Base-by-base conservation (phyloP, 208 protist genomes). In the Phytomonas francai region DNA sequence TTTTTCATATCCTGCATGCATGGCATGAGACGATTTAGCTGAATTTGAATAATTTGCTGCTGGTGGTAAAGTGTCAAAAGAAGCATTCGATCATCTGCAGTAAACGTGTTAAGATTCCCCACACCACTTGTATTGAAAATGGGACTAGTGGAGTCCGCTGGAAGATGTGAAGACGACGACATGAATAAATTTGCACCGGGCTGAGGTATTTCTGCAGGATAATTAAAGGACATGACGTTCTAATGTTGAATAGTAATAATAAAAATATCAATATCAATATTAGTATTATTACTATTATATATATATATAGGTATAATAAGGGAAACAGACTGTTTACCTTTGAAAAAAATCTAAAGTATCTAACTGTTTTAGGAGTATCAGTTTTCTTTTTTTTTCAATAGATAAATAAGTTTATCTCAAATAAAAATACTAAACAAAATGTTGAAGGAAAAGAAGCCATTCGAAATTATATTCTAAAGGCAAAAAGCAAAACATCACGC, bases 1-100 rank as follows among this genome's bases (percentile, higher is more conserved):
- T 25, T 73, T 59, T 78, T 77, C n/a, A 85, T 67, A 68, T 91
- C 83, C 67, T 89, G 77, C 75, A 91, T 83, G 70, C 74, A 92
- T 30, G 85, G 69, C 39, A 80, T 73, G 61, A 93, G 78, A 29
- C 79, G 86, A 67, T 90, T 84, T 0, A 93, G 79, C 73, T 95
- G 89, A 54, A 87, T 81, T 63, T 95, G 83, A 4, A 95, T 78
- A 0, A 86, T 73, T 70, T 92, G 81, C 71, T 95, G 89, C 60
- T 93, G 89, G 34, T 91, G 83, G 63, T 92, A 95, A 30, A 95
- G 63, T 22, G 92, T 67, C 57, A 79, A 73, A 28, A 95, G 74
- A 74, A 90, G 71, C 75, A 92, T 84, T 30, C 87, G 81, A 67
- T 95, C 85, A 60, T 92, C 79, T 5, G 73, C 68, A 2, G 79